phyloP scores from a whole-genome alignment of 2,329 filamentous ascomycete genomes.

The Cordyceps cicadae region DNA sequence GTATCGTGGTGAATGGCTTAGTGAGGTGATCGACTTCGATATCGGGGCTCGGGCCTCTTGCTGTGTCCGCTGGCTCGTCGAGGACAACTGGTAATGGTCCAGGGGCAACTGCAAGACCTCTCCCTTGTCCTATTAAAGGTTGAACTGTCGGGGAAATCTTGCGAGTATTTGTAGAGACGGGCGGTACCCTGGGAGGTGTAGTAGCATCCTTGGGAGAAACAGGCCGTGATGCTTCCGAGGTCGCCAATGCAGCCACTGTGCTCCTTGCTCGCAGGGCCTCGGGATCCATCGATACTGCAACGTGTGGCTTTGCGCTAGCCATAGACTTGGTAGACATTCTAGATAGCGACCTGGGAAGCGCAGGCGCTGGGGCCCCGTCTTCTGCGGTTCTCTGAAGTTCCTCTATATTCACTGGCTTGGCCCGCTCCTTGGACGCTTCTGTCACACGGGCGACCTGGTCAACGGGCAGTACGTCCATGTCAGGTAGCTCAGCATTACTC shows the following conservation, averaged over 20 bases:
- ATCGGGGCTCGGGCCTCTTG: background rate
- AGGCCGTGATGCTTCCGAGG: background rate
- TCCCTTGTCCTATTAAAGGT: conserved; percentile 38
- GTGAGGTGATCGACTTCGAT: background rate
- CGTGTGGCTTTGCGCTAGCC: background rate
- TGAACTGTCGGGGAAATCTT: conserved; percentile 25
- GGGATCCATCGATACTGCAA: background rate
- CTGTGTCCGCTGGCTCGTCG: conserved; percentile 17
- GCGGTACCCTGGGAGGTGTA: conserved; percentile 15
- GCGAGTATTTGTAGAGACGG: conserved; percentile 17
- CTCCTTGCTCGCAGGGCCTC: background rate
- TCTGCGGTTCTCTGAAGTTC: conserved; percentile 57
- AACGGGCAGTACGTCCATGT: conserved; percentile 51
- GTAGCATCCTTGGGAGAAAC: conserved; percentile 12
- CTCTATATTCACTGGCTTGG: conserved; percentile 54
- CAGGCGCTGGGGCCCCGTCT: conserved; percentile 33
- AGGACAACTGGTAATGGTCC: conserved; percentile 13
- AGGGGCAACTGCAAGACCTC: background rate
- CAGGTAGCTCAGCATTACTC: conserved; percentile 64
- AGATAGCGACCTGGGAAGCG: conserved; percentile 23
- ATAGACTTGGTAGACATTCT: conserved; percentile 18
- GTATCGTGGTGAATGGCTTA: conserved; percentile 21
- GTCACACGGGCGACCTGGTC: conserved; percentile 24
- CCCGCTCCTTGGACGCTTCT: conserved; percentile 34
- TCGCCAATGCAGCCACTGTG: background rate